Conservation (phyloP, 1,139 yeast species). For the Sugiyamaella neomexicana region DNA sequence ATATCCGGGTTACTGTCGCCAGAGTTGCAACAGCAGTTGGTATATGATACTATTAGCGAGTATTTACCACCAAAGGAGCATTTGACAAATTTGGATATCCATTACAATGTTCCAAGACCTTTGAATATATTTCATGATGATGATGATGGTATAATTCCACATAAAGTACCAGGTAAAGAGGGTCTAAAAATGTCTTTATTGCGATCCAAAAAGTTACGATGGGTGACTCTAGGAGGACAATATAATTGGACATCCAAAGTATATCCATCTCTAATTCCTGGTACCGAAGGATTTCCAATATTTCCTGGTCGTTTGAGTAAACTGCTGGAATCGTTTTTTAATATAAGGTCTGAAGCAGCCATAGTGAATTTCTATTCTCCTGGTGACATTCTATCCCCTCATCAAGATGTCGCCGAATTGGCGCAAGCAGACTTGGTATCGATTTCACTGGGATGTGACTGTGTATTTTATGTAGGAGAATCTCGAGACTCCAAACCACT, state of each 20-base stretch:
- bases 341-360: constrained; percentile 44
- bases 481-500: constrained; percentile 35
- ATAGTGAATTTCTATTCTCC: constrained; percentile 47
- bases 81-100: constrained; percentile 42
- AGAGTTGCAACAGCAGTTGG: constrained; percentile 36
- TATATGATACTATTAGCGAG: constrained; percentile 36
- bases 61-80: constrained; percentile 41
- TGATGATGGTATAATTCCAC: constrained; percentile 15
- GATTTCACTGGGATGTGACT: constrained; percentile 43
- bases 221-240: constrained; percentile 51
- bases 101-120: constrained; percentile 34
- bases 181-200: constrained; percentile 25
- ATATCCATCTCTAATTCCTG: constrained; percentile 43
- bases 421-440: constrained; percentile 41
- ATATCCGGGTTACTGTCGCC: constrained; percentile 33
- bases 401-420: constrained; percentile 48
- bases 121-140: constrained; percentile 23
- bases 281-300: constrained; percentile 39
- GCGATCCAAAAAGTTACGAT: constrained; percentile 39
- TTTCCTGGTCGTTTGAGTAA: constrained; percentile 39
- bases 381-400: constrained; percentile 48
- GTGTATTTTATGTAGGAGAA: constrained; percentile 41
- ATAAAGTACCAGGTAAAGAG: constrained; percentile 21
- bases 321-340: constrained; percentile 27
- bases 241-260: constrained; percentile 48